Evolutionary conservation across 148 eudicot genomes (phyloP).

Genomic region (Chenopodium berlandieri): DNA sequence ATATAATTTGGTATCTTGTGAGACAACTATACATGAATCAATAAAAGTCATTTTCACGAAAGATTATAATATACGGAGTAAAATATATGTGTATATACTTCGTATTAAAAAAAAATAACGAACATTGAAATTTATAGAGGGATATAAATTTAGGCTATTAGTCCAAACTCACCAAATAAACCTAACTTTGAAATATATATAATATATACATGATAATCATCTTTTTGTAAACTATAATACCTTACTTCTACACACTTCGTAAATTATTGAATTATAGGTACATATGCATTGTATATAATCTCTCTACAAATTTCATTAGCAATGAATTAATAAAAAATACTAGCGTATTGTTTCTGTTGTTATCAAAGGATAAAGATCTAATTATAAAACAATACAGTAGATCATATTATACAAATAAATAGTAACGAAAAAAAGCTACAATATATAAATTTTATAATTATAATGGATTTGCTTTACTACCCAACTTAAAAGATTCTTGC

Average conservation of each 20-base stretch:
- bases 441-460: background rate
- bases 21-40: no score
- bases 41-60: no score
- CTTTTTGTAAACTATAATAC: background rate
- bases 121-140: no score
- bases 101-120: no score
- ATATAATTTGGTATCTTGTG: no score
- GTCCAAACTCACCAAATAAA: background rate
- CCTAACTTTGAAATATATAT: no score
- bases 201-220: background rate
- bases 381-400: background rate
- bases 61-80: no score
- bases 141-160: no score
- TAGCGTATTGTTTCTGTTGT: background rate
- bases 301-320: background rate
- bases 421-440: background rate
- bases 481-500: conserved; percentile 23
- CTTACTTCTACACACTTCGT: background rate
- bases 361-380: background rate
- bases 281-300: background rate
- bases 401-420: background rate
- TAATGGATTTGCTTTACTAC: conserved; percentile 27
- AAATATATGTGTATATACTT: no score
- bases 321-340: background rate
- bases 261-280: background rate